Evolutionary conservation across 2,329 filamentous ascomycete genomes (phyloP).

Genomic region (Sporothrix variecibatus): DNA sequence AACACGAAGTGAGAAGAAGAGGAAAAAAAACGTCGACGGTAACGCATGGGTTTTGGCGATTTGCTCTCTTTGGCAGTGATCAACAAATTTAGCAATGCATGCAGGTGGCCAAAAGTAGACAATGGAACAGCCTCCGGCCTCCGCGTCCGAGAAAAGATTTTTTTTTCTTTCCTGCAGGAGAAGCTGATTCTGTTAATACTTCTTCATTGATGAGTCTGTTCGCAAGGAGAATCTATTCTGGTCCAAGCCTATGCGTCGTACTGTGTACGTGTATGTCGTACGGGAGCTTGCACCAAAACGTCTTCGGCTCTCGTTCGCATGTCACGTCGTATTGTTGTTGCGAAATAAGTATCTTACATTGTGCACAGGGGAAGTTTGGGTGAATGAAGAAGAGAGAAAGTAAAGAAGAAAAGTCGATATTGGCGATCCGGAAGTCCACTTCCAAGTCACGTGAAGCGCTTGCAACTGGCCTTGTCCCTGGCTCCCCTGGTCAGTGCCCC

Average conservation of each 20-base stretch:
- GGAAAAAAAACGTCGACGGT: neutral
- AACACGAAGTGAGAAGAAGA: neutral
- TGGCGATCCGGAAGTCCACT: conserved; percentile 7
- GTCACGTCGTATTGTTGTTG: neutral
- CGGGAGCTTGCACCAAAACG: neutral
- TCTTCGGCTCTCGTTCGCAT: neutral
- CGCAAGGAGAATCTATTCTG: neutral
- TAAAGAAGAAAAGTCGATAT: neutral
- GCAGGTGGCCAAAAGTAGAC: neutral
- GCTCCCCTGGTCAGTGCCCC: neutral
- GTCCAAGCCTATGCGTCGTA: neutral
- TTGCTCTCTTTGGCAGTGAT: neutral
- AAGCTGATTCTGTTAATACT: neutral
- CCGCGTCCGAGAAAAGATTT: no score
- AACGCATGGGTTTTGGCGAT: neutral
- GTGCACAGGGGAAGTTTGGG: no score
- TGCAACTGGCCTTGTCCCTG: neutral
- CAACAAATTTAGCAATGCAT: neutral
- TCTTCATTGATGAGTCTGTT: neutral
- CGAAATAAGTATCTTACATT: neutral
- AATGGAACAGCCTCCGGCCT: neutral
- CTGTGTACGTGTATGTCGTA: no score
- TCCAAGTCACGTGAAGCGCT: conserved; percentile 8
- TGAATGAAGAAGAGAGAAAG: neutral
- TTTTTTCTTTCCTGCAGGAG: neutral